phyloP scores from a whole-genome alignment of 2,329 filamentous ascomycete species.

The Trichothecium sympodiale region DNA sequence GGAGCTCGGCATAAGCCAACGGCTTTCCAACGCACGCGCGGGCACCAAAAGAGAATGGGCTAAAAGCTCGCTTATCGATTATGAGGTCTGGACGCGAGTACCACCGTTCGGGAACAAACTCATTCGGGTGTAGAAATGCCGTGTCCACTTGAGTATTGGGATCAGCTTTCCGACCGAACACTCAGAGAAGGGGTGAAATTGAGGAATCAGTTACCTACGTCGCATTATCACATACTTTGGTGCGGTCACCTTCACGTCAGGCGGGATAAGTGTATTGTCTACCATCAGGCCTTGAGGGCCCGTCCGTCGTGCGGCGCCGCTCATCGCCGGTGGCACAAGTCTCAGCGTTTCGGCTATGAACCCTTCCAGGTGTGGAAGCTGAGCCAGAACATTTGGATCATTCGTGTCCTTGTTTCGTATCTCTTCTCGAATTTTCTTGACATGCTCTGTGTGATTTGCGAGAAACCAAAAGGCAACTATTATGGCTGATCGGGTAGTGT shows the following conservation, averaged over 20 bases:
- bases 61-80: constrained; percentile 5
- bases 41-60: constrained; percentile 1
- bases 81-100: constrained; percentile 7
- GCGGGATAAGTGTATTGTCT: constrained; percentile 15
- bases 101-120: constrained; percentile 10
- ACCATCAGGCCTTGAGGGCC: constrained; percentile 21
- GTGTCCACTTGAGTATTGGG: constrained; percentile 1
- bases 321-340: constrained; percentile 1
- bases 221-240: background rate
- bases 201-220: background rate
- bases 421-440: background rate
- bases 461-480: constrained; percentile 1
- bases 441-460: background rate
- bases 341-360: constrained; percentile 2
- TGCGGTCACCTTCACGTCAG: constrained; percentile 8
- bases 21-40: constrained; percentile 4
- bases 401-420: background rate
- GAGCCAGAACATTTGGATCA: background rate
- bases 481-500: background rate
- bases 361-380: background rate
- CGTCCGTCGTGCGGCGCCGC: constrained; percentile 14
- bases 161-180: too few relatives aligned
- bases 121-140: constrained; percentile 1
- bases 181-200: too few relatives aligned
- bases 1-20: constrained; percentile 1